Conservation (phyloP, 148 eudicot genomes). For the Silene uniflora region DNA sequence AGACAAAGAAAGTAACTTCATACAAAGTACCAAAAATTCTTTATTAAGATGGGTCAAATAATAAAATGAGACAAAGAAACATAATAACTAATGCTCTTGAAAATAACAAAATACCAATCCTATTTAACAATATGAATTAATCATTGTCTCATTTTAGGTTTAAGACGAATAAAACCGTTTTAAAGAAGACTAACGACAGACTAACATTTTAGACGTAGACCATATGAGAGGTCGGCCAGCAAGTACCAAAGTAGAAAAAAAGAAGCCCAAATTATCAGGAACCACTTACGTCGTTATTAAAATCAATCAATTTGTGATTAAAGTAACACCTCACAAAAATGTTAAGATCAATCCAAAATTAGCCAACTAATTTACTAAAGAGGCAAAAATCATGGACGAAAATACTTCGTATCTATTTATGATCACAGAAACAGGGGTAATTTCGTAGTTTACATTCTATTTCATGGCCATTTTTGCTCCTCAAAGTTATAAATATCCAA, state of each 20-base stretch:
- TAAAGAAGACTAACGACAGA: no score
- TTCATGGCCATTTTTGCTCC: background rate
- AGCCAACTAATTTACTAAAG: background rate
- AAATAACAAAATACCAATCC: no score
- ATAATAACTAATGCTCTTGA: no score
- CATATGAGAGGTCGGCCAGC: background rate
- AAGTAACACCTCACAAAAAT: conserved; percentile 1
- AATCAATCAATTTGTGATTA: background rate
- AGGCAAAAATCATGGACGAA: background rate
- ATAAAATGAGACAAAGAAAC: no score
- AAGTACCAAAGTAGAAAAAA: background rate
- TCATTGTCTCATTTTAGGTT: no score
- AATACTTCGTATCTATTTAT: background rate
- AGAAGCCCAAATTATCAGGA: background rate
- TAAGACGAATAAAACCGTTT: no score
- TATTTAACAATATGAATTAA: no score
- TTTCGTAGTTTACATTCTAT: background rate
- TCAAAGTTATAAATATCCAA: background rate
- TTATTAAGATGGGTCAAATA: no score
- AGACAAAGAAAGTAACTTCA: no score
- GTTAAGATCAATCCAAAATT: background rate
- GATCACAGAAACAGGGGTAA: background rate
- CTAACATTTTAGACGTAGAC: no score
- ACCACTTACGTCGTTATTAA: background rate
- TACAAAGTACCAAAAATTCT: no score